Percentiles rank a stretch among this genome's conserved stretches.
Conservation (phyloP, 805 yeast genomes). For the Myxozyma kluyveri region DNA sequence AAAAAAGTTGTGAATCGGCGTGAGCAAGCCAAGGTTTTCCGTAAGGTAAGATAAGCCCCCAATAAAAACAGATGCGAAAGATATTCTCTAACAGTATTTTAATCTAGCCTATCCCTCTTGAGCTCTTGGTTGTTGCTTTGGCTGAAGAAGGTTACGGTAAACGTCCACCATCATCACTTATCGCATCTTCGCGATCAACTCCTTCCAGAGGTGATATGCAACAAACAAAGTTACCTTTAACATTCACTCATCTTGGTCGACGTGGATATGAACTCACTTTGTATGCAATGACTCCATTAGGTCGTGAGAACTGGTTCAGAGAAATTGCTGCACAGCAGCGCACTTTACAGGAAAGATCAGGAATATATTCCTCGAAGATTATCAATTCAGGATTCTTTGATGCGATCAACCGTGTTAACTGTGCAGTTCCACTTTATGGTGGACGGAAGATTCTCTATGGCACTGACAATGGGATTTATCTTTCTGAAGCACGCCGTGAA, state of each 20-base stretch:
- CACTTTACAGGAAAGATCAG: conserved; percentile 65
- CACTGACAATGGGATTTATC: conserved; percentile 85
- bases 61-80: not conserved
- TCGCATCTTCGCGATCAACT: conserved; percentile 31
- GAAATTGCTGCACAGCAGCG: conserved; percentile 77
- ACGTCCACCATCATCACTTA: conserved; percentile 35
- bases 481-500: conserved; percentile 65
- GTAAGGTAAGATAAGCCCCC: conserved; percentile 43
- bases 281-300: conserved; percentile 45
- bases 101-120: conserved; percentile 39
- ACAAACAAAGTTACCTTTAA: conserved; percentile 42
- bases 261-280: conserved; percentile 47
- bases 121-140: conserved; percentile 47
- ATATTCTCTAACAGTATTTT: not conserved
- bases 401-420: conserved; percentile 71
- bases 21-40: conserved; percentile 87
- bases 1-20: conserved; percentile 73
- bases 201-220: conserved; percentile 27
- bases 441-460: conserved; percentile 89
- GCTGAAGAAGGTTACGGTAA: conserved; percentile 65
- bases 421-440: conserved; percentile 92
- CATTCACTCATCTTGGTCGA: conserved; percentile 51
- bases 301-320: conserved; percentile 76
- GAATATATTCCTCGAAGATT: conserved; percentile 74
- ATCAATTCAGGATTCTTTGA: conserved; percentile 74